Conservation (phyloP, 208 protist species). For the Porcisia hertigi region DNA sequence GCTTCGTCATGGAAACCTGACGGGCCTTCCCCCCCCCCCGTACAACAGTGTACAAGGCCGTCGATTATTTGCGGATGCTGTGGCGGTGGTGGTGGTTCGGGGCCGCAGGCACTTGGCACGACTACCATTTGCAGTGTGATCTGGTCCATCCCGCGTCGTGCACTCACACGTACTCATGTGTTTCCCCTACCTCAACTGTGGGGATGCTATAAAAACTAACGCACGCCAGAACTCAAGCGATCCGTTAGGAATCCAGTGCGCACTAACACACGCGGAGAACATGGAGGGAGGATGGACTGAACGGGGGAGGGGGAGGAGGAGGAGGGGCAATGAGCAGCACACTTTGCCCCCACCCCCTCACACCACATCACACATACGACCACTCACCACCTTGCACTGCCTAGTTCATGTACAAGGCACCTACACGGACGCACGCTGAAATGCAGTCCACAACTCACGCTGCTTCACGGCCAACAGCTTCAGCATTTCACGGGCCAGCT, state of each 20-base stretch:
- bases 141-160: no score
- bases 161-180: neutral
- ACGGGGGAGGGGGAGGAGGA: no score
- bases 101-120: no score
- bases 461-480: conserved; percentile 76
- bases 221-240: no score
- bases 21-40: conserved; percentile 47
- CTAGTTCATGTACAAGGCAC: neutral
- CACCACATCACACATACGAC: neutral
- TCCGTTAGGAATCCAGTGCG: no score
- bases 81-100: conserved; percentile 41
- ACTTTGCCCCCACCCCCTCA: neutral
- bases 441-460: conserved; percentile 58
- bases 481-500: conserved; percentile 40
- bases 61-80: conserved; percentile 38
- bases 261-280: no score
- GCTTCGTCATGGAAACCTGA: conserved; percentile 40
- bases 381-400: no score
- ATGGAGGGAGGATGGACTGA: no score
- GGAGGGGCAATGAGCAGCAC: neutral
- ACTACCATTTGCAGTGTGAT: no score
- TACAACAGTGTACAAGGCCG: conserved; percentile 33
- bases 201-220: no score
- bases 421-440: conserved; percentile 32
- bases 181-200: no score